Conservation (phyloP, 2,329 filamentous ascomycete genomes). For the Shiraia bambusicola region DNA sequence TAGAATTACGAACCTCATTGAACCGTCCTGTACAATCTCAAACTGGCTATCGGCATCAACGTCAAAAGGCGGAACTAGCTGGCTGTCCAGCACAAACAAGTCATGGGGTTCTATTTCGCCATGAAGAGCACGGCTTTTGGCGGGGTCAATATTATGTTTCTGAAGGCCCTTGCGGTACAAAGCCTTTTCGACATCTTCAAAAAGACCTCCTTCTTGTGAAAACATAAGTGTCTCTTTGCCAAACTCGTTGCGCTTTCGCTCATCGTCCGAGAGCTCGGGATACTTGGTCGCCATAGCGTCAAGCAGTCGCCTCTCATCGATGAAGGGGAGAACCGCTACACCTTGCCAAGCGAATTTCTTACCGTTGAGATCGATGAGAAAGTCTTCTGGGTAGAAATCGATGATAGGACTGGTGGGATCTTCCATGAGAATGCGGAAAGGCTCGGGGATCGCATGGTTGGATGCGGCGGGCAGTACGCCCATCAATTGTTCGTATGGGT, state of each 20-base stretch:
- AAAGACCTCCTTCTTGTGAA: slow-evolving; percentile 80
- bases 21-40: slow-evolving; percentile 58
- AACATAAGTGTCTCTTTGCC: slow-evolving; percentile 82
- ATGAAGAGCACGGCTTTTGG: slow-evolving; percentile 72
- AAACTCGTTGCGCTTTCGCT: slow-evolving; percentile 73
- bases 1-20: slow-evolving; percentile 67
- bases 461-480: slow-evolving; percentile 93
- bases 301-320: slow-evolving; percentile 85
- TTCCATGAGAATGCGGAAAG: slow-evolving; percentile 90
- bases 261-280: slow-evolving; percentile 73
- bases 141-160: slow-evolving; percentile 72
- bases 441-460: slow-evolving; percentile 82
- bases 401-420: slow-evolving; percentile 86
- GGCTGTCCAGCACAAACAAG: slow-evolving; percentile 79
- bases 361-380: slow-evolving; percentile 89
- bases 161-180: slow-evolving; percentile 80
- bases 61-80: slow-evolving; percentile 75
- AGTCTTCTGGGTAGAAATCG: slow-evolving; percentile 96
- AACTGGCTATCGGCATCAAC: slow-evolving; percentile 49
- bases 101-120: slow-evolving; percentile 81
- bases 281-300: slow-evolving; percentile 82
- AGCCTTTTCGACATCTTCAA: slow-evolving; percentile 77
- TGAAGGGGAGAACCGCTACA: slow-evolving; percentile 89
- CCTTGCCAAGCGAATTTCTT: slow-evolving; percentile 99
- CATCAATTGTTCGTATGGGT: slow-evolving; percentile 96